Evolutionary conservation across 352 stramenopile genomes (phyloP).

Genomic region (Chrysophaeum taylorii): DNA sequence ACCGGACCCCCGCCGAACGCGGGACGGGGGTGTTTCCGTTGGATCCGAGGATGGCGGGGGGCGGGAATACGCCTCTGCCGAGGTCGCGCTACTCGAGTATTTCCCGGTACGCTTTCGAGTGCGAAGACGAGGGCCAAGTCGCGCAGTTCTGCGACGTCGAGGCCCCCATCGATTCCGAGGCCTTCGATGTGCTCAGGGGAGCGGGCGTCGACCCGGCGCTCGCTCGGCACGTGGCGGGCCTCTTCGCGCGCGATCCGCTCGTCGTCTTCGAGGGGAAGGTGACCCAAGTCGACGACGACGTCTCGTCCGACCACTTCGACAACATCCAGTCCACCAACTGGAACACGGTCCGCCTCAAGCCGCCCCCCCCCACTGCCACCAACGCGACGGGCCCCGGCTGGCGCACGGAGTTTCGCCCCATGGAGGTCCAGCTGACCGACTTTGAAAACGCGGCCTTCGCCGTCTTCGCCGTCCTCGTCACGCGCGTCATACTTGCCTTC

Average conservation of each 20-base stretch:
- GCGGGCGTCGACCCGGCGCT: slow-evolving; percentile 84
- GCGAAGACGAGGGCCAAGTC: not conserved
- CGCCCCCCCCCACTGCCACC: slow-evolving; percentile 20
- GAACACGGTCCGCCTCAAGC: slow-evolving; percentile 33
- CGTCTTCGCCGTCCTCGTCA: slow-evolving; percentile 94
- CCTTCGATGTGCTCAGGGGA: slow-evolving; percentile 72
- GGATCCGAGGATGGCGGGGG: not conserved
- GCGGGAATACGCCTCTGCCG: not conserved
- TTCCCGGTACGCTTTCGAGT: slow-evolving; percentile 7
- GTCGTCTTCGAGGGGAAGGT: slow-evolving; percentile 71
- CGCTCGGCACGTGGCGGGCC: slow-evolving; percentile 90
- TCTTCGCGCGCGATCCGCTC: slow-evolving; percentile 96
- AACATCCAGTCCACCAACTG: slow-evolving; percentile 99
- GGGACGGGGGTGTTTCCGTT: slow-evolving; percentile 19
- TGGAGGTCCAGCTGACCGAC: slow-evolving; percentile 99
- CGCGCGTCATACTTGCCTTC: slow-evolving; percentile 95
- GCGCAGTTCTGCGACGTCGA: not conserved
- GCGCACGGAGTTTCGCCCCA: slow-evolving; percentile 87
- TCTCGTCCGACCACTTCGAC: slow-evolving; percentile 89
- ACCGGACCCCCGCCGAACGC: slow-evolving; percentile 67
- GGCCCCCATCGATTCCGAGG: slow-evolving; percentile 75
- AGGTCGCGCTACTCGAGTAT: not conserved
- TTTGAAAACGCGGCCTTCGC: slow-evolving; percentile 99
- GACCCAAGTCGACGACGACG: slow-evolving; percentile 65
- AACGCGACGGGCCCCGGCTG: slow-evolving; percentile 66